Evolutionary conservation across 2,329 filamentous ascomycete species (phyloP), one percentile per base, ranked within the genome.

Genomic region (Alternaria arbusti): DNA sequence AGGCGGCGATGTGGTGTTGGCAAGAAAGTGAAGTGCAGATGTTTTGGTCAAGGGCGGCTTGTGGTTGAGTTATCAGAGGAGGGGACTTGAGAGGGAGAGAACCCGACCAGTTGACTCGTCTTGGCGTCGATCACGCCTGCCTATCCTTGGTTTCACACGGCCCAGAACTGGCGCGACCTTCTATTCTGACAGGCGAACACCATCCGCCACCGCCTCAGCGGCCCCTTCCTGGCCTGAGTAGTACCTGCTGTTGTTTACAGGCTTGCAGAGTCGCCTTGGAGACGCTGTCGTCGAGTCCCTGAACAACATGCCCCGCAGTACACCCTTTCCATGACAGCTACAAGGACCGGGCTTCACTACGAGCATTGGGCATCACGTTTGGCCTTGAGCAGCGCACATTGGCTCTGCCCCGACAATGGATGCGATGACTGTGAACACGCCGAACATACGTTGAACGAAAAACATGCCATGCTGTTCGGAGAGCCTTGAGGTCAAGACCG

Each of bases 91-190:
- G 66, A 59, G 66, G 63, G 66, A 62, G 68, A 71, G 68, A 68
- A 70, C 60, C 62, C 66, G 64, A 67, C 58, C 57, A 36, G 59
- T 28, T 65, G 64, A 67, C 58, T 59, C 43, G 59, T 28, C 61
- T 71, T 71, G 72, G 69, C 61, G 70, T 66, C 70, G 72, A 75
- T 74, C 70, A 70, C 70, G 70, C 71, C 65, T 71, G 65, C 68
- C 64, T 57, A 32, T 62, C 56, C 66, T 69, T 69, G 64, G 57
- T 71, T 74, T 70, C 71, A 71, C 70, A 61, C 69, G 68, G 71
- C 70, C 69, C 65, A 70, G 68, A 69, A 65, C 69, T 67, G 63
- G 64, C 64, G 65, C 68, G 63, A 68, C 69, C 60, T 63, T 50
- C 57, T 46, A 30, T 58, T 67, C 28, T 61, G 61, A 67, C 68